Evolutionary conservation across 176 grass and related monocot species (phyloP).

Genomic region (Musa troglodytarum): DNA sequence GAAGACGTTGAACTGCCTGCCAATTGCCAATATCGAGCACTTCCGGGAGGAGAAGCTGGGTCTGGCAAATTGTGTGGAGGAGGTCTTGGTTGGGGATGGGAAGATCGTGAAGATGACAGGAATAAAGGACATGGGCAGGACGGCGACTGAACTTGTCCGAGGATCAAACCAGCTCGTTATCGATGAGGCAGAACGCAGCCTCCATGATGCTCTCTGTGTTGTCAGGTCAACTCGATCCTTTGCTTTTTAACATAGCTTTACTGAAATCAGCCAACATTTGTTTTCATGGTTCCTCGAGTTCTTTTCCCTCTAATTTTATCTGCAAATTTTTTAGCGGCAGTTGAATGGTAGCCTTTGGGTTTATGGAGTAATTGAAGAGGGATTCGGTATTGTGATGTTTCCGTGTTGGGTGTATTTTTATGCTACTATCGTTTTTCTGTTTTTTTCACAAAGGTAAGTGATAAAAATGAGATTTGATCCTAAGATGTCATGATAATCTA

Average conservation of each 20-base stretch:
- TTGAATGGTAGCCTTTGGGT: neutral
- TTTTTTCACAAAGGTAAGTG: too few relatives aligned
- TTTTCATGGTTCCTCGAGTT: neutral
- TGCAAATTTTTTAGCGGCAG: neutral
- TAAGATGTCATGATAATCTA: too few relatives aligned
- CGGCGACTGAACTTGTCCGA: constrained; percentile 63
- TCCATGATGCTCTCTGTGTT: constrained; percentile 89
- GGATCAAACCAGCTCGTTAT: constrained; percentile 87
- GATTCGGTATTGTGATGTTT: too few relatives aligned
- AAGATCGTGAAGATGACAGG: constrained; percentile 74
- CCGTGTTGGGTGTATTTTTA: too few relatives aligned
- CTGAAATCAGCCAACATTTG: neutral
- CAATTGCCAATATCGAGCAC: constrained; percentile 88
- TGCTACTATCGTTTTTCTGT: too few relatives aligned
- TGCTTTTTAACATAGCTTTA: neutral
- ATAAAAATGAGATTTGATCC: too few relatives aligned
- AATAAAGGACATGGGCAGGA: constrained; percentile 83
- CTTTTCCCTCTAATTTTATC: neutral
- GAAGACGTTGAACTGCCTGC: constrained; percentile 80
- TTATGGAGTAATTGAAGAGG: neutral
- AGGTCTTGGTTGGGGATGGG: constrained; percentile 65
- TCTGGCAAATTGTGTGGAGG: constrained; percentile 62
- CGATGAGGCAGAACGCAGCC: constrained; percentile 87
- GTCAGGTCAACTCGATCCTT: constrained; percentile 47
- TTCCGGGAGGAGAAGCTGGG: constrained; percentile 86